Evolutionary conservation across 1,139 yeast species (phyloP), one percentile per base, ranked within the genome.

Genomic region (Debaryomyces psychrophilus): DNA sequence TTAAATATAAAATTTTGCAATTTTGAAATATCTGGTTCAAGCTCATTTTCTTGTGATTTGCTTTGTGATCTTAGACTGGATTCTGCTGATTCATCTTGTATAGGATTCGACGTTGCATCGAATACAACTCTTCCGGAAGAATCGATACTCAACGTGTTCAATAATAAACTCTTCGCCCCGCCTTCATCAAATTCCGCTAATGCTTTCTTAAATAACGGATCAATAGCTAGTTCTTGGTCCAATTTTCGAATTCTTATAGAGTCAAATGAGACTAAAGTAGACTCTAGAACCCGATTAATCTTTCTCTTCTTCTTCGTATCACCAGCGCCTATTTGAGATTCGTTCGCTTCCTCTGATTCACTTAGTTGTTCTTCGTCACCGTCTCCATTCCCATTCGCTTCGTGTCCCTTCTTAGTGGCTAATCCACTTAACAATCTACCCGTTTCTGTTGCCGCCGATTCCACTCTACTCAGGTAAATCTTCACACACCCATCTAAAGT

Each of bases 171-270:
- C 58, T 86, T 89, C 8, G 97, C 92, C 5, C 98, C 97, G 31
- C 97, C 97, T 67, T 92, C 97, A 63, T 92, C 97, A 59, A 90
- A 92, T 50, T 90, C 97, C 0, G 96, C 89, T 42, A 92, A 74
- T 43, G 95, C 92, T 58, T 90, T 90, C 52, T 89, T 86, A 66
- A 92, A 90, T 43, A 92, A 72, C 0, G 97, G 97, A 64, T 92
- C 97, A 43, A 90, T 86, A 7, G 85, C 79, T 25, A 88, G 68
- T 56, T 88, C 96, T 52, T 86, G 83, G 44, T 90, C 96, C 37
- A 87, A 68, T 53, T 85, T 83, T 60, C 85, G 87, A 50, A 87
- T 73, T 53, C 71, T 73, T n/a, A 90, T 73, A 17, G 79, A 68
- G 4, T 81, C 84, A 58, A 87, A 87, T 15, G 76, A 76, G 3